Percentiles rank a stretch among this genome's conserved stretches.
Conservation (phyloP, 257 asterid species). For the Hygrophila difformis region DNA sequence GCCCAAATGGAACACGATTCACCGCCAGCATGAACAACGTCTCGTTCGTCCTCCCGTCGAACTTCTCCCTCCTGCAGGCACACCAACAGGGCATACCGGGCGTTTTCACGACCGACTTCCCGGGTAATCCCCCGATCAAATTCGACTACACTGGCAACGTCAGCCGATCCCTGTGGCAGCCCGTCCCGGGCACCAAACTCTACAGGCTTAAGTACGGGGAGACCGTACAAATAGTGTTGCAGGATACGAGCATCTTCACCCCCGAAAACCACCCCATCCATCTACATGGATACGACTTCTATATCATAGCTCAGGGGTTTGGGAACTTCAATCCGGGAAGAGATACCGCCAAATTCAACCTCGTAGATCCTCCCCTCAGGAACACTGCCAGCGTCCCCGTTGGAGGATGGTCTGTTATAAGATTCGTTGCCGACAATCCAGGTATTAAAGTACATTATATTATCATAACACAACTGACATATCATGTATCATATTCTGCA, state of each 20-base stretch:
- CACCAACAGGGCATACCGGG: slow-evolving; percentile 71
- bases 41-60: slow-evolving; percentile 76
- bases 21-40: slow-evolving; percentile 87
- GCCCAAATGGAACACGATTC: slow-evolving; percentile 83
- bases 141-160: slow-evolving; percentile 86
- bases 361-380: slow-evolving; percentile 73
- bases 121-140: slow-evolving; percentile 46
- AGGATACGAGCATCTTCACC: slow-evolving; percentile 73
- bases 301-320: slow-evolving; percentile 74
- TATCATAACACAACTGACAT: too few relatives aligned
- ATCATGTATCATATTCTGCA: too few relatives aligned
- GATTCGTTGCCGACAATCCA: slow-evolving; percentile 94
- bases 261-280: slow-evolving; percentile 92
- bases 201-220: slow-evolving; percentile 63
- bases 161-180: slow-evolving; percentile 78
- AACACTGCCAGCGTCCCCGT: slow-evolving; percentile 83
- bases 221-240: slow-evolving; percentile 66
- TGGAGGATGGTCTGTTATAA: slow-evolving; percentile 81
- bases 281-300: slow-evolving; percentile 89
- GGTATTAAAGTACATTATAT: slow-evolving; percentile 23
- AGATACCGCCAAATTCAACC: slow-evolving; percentile 64
- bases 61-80: slow-evolving; percentile 66
- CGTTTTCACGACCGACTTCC: slow-evolving; percentile 74
- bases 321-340: slow-evolving; percentile 61
- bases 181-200: slow-evolving; percentile 45